phyloP scores from a whole-genome alignment of 164 flowering plant genomes.

The Stephania yunnanensis region DNA sequence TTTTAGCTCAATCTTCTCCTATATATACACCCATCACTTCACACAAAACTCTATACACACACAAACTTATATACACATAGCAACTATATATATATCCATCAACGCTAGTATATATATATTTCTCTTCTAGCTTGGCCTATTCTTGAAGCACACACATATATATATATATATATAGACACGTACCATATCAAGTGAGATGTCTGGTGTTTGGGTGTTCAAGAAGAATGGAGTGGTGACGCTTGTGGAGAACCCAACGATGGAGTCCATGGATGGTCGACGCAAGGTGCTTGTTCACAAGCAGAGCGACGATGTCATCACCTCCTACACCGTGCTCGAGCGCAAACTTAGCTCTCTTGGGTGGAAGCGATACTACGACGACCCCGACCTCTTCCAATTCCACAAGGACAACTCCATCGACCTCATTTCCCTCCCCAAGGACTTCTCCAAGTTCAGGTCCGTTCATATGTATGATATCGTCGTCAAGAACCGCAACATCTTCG shows the following conservation, averaged over 20 bases:
- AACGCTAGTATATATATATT: background rate
- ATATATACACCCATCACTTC: background rate
- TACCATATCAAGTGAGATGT: conserved; percentile 30
- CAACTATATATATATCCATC: background rate
- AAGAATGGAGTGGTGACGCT: conserved; percentile 66
- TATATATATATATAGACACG: too few species aligned
- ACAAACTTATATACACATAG: too few species aligned
- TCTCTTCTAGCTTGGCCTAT: background rate
- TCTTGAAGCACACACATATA: background rate
- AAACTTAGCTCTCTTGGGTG: conserved; percentile 63
- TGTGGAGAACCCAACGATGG: conserved; percentile 54
- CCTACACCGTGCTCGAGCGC: conserved; percentile 47
- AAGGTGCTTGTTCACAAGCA: conserved; percentile 61
- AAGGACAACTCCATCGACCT: conserved; percentile 69
- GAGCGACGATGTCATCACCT: conserved; percentile 53
- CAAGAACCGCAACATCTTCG: conserved; percentile 61
- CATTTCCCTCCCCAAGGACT: conserved; percentile 85
- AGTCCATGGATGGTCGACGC: conserved; percentile 31
- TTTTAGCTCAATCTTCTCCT: background rate
- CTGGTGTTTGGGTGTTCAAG: conserved; percentile 95
- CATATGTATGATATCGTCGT: conserved; percentile 92
- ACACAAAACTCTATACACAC: background rate
- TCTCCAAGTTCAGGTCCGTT: conserved; percentile 62
- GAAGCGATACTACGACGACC: conserved; percentile 84
- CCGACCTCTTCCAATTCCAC: conserved; percentile 80